Percentiles rank a stretch among this genome's conserved stretches.
Evolutionary conservation across 2,329 filamentous ascomycete genomes (phyloP).

Genomic region (Penicillium hesseltinei): DNA sequence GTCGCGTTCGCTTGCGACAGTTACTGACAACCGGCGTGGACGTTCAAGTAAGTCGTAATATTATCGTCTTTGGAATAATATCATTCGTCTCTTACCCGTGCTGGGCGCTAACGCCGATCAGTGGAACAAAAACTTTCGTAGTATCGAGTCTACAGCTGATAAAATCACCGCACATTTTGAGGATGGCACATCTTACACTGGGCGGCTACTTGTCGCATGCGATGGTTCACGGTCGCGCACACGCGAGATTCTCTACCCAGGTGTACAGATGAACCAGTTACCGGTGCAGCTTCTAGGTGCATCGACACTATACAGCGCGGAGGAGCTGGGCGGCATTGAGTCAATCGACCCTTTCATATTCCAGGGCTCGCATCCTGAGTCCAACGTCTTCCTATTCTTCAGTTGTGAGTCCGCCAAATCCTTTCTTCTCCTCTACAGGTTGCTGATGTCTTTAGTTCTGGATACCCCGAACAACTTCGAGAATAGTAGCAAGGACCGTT

Average conservation of each 20-base stretch:
- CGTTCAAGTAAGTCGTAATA: constrained; percentile 40
- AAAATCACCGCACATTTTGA: constrained; percentile 48
- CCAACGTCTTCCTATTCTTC: constrained; percentile 54
- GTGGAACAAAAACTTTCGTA: constrained; percentile 40
- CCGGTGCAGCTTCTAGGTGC: constrained; percentile 53
- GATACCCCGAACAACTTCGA: constrained; percentile 49
- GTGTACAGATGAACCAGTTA: constrained; percentile 39
- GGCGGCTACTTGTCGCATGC: constrained; percentile 51
- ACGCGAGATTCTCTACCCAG: constrained; percentile 35
- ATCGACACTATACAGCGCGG: constrained; percentile 42
- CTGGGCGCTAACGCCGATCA: constrained; percentile 16
- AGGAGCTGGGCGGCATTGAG: constrained; percentile 45
- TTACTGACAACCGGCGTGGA: constrained; percentile 49
- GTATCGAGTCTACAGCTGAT: constrained; percentile 35
- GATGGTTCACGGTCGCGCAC: constrained; percentile 52
- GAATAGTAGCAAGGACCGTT: constrained; percentile 36
- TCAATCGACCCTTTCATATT: constrained; percentile 56
- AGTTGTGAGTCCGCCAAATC: constrained; percentile 41
- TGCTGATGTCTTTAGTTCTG: constrained; percentile 40
- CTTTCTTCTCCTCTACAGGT: too few relatives aligned
- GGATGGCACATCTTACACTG: constrained; percentile 45
- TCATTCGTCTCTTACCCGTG: too few relatives aligned
- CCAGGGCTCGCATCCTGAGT: constrained; percentile 53
- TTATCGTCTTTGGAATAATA: background rate
- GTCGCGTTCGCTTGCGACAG: constrained; percentile 47